Evolutionary conservation across 2,329 filamentous ascomycete genomes (phyloP).

Genomic region (Raffaelea ambrosiae): DNA sequence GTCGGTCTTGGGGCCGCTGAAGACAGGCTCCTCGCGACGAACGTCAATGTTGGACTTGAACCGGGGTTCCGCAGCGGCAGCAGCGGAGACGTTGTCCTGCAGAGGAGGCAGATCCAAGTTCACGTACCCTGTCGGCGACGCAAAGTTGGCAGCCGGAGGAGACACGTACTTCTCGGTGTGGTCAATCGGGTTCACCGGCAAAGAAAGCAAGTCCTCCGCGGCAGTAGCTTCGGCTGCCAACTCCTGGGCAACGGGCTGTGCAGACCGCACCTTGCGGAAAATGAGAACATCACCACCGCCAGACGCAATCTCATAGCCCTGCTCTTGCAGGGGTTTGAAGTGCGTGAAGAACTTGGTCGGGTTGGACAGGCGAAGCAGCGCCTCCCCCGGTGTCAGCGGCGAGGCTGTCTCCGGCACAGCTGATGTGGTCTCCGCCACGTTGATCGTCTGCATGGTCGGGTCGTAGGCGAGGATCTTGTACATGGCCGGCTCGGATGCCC

Average conservation of each 20-base stretch:
- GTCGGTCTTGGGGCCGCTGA: slow-evolving; percentile 27
- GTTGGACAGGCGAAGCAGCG: slow-evolving; percentile 50
- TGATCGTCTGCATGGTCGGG: slow-evolving; percentile 46
- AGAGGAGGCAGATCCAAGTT: slow-evolving; percentile 44
- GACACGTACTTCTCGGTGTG: slow-evolving; percentile 33
- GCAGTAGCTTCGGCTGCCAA: background rate
- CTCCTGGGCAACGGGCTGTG: no score
- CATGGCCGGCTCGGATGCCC: slow-evolving; percentile 14
- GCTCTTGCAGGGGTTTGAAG: slow-evolving; percentile 46
- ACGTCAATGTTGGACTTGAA: slow-evolving; percentile 36
- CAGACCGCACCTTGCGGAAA: slow-evolving; percentile 60
- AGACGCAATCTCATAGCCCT: slow-evolving; percentile 60
- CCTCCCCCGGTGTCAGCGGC: slow-evolving; percentile 49
- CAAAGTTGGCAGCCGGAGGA: slow-evolving; percentile 46
- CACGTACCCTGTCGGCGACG: slow-evolving; percentile 57
- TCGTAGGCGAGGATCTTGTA: slow-evolving; percentile 65
- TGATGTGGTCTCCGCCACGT: slow-evolving; percentile 52
- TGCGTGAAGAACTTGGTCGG: slow-evolving; percentile 58
- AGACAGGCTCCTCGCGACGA: slow-evolving; percentile 37
- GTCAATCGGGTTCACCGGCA: slow-evolving; percentile 49
- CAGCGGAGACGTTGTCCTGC: slow-evolving; percentile 8
- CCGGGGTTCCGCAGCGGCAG: slow-evolving; percentile 16
- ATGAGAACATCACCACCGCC: slow-evolving; percentile 56
- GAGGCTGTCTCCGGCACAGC: slow-evolving; percentile 37
- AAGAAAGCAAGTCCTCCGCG: slow-evolving; percentile 17